phyloP scores from a whole-genome alignment of 2,329 filamentous ascomycete species.

The Bipolaris zeicola region DNA sequence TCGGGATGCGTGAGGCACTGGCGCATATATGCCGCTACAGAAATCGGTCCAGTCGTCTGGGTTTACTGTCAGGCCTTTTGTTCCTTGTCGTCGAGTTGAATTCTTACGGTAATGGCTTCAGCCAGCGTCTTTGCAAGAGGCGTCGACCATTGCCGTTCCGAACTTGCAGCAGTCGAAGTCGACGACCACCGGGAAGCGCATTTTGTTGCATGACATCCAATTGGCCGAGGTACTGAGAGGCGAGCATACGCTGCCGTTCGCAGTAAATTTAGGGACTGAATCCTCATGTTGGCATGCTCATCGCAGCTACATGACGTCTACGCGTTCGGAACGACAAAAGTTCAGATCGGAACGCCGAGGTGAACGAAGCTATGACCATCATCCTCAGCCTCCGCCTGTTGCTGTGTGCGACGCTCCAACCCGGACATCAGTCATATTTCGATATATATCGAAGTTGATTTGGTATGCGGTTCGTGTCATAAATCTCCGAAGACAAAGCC shows the following conservation, averaged over 20 bases:
- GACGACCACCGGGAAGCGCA: constrained; percentile 48
- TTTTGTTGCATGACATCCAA: constrained; percentile 12
- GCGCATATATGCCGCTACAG: constrained; percentile 94
- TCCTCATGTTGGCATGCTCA: constrained; percentile 38
- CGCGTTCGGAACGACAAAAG: constrained; percentile 30
- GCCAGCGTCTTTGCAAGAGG: constrained; percentile 86
- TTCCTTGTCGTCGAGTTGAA: not conserved
- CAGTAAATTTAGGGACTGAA: constrained; percentile 33
- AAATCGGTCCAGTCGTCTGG: constrained; percentile 84
- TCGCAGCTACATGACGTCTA: constrained; percentile 43
- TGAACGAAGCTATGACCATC: constrained; percentile 44
- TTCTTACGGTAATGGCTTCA: constrained; percentile 80
- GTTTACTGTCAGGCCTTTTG: constrained; percentile 4
- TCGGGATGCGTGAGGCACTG: constrained; percentile 93
- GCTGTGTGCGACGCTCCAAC: not conserved
- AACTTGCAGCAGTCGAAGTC: constrained; percentile 19
- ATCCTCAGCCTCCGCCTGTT: constrained; percentile 6
- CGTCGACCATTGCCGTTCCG: constrained; percentile 78
- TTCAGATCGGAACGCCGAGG: constrained; percentile 35
- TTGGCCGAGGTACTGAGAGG: constrained; percentile 13
- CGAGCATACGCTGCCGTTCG: constrained; percentile 29
- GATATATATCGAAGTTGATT: not conserved
- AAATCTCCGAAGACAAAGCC: not conserved
- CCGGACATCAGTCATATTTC: not conserved
- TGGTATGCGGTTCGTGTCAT: not conserved